Percentiles rank a stretch among this genome's conserved stretches.
These are phyloP conservation scores for Trichoderma aggressivum DNA, from an alignment of 2,329 filamentous ascomycete genomes.

Conservation along the genomic window DNA sequence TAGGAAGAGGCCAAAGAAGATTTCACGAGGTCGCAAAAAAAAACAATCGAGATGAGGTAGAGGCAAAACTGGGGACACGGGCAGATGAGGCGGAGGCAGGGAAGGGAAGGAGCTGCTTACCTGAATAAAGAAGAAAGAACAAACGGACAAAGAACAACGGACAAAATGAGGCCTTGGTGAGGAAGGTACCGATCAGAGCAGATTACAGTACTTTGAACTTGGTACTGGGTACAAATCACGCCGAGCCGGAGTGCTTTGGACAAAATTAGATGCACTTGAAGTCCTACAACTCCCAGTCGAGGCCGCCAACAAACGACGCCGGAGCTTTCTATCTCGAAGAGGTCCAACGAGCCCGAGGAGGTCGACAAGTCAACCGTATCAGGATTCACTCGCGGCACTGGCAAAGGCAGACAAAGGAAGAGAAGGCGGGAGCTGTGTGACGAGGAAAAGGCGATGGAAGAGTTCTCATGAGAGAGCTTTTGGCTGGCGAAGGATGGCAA, in stretches of 20 bases:
- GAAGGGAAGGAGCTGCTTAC: slow-evolving; percentile 16
- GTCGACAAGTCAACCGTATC: not conserved
- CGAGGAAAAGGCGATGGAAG: slow-evolving; percentile 6
- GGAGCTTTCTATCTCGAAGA: slow-evolving; percentile 1
- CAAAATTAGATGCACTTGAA: not conserved
- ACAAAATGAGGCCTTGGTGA: slow-evolving; percentile 8
- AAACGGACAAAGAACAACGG: not conserved
- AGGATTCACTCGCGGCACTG: slow-evolving; percentile 11
- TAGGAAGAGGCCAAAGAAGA: not conserved
- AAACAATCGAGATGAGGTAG: not conserved
- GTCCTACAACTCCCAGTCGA: slow-evolving; percentile 7
- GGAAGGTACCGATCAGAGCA: slow-evolving; percentile 13
- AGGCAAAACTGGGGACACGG: not conserved
- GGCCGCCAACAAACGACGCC: not conserved
- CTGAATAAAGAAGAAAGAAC: not conserved
- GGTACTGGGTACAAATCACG: not conserved
- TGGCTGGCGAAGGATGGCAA: slow-evolving; percentile 7
- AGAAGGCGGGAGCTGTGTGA: not conserved
- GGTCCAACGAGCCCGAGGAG: not conserved
- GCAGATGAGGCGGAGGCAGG: not conserved
- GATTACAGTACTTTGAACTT: slow-evolving; percentile 1
- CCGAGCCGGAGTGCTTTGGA: not conserved
- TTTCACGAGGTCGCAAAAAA: not conserved
- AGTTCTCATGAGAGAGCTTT: slow-evolving; percentile 9
- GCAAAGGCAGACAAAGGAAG: not conserved